Percentiles rank a stretch among this genome's conserved stretches.
phyloP scores from a whole-genome alignment of 768 basidiomycete species.

The Mycena rosella region DNA sequence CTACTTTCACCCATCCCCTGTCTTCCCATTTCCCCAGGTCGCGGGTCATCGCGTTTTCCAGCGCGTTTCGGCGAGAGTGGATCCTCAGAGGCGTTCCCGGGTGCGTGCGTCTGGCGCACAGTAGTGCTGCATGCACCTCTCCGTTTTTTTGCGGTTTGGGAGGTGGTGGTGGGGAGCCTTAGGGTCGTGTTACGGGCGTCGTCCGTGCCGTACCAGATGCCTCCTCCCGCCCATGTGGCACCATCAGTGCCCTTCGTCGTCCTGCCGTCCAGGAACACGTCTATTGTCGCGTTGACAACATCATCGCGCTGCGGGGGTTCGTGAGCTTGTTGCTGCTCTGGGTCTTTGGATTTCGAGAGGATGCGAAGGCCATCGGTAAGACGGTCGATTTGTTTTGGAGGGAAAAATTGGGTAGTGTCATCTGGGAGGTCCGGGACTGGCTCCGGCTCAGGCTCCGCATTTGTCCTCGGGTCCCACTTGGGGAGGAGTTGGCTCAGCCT shows the following conservation, averaged over 20 bases:
- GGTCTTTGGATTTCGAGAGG: neutral
- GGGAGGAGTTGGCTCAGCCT: neutral
- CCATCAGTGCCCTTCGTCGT: neutral
- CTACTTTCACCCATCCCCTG: too few species aligned
- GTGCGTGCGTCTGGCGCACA: too few species aligned
- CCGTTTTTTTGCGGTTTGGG: too few species aligned
- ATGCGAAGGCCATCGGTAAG: neutral
- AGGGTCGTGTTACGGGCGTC: too few species aligned
- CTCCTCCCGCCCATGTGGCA: neutral
- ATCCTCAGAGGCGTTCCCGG: too few species aligned
- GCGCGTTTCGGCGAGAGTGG: too few species aligned
- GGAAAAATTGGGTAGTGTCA: neutral
- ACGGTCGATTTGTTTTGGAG: neutral
- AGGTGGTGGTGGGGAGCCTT: too few species aligned
- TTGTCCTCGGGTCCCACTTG: conserved; percentile 13
- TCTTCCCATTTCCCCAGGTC: too few species aligned
- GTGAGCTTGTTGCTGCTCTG: neutral
- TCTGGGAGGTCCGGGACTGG: neutral
- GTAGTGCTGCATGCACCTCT: too few species aligned
- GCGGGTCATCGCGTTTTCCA: too few species aligned
- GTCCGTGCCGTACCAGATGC: too few species aligned
- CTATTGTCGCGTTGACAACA: neutral
- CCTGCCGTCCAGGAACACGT: neutral
- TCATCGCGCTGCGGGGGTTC: neutral
- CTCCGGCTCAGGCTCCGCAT: neutral